Evolutionary conservation across 306 rosid genomes (phyloP), one percentile per base, ranked within the genome.

Genomic region (Acacia confusa): DNA sequence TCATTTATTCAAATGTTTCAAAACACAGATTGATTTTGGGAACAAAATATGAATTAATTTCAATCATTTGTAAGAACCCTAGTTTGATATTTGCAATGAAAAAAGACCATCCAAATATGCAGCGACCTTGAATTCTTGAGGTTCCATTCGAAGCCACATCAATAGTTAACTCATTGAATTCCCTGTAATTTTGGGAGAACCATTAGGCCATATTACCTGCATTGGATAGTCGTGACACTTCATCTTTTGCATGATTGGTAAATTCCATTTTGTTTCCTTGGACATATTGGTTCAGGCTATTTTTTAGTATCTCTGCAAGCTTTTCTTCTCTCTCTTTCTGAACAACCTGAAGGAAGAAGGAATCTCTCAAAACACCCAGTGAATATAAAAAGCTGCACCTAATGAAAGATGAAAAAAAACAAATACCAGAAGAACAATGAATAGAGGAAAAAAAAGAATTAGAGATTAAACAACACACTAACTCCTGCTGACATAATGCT

Each of bases 271-370:
- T 92, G 89, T 89, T 90, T 86, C 94, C 98, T 89, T 89, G 94
- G 71, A 94, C 90, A 81, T 95, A 95, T 67, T 87, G 92, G 82
- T 88, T 87, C 48, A 95, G 92, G 78, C 98, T 89, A 84, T 74
- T 85, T 88, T 89, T 95, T 25, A 95, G 88, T 73, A 74, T 87
- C 66, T 93, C 91, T 58, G 78, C 90, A 78, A 95, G 99, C 89
- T 79, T 95, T 81, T 95, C 99, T 86, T 95, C 99, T 86, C 99
- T 92, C 76, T 95, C 99, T 84, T 83, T 91, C 78, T 95, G 99
- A 81, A 95, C 97, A 83, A 87, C 87, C 99, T 95, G 90, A 64
- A 30, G 78, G 75, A 80, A 78, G 84, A 79, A 58, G 58, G 73
- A 76, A 87, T 47, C 77, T 40, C 34, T 69, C 74, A 40, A 41